Evolutionary conservation across 306 rosid genomes (phyloP).

Genomic region (Senna tora): DNA sequence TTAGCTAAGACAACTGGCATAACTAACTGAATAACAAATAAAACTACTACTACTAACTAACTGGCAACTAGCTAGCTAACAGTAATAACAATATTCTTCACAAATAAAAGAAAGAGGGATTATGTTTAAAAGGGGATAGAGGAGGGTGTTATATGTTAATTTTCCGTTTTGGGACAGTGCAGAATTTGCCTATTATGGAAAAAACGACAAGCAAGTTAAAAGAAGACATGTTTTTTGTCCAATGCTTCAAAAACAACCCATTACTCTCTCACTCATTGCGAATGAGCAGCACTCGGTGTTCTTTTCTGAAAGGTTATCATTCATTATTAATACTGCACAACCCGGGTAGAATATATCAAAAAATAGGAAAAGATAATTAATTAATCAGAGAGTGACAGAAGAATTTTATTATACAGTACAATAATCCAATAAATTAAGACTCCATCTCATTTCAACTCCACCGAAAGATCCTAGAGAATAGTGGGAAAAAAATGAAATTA

Average conservation of each 20-base stretch:
- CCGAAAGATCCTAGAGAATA: not conserved
- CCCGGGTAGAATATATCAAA: too few relatives aligned
- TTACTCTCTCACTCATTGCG: slow-evolving; percentile 24
- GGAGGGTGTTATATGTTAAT: slow-evolving; percentile 31
- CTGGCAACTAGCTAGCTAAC: too few relatives aligned
- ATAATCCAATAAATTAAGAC: slow-evolving; percentile 36
- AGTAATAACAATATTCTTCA: too few relatives aligned
- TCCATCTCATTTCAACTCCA: slow-evolving; percentile 25
- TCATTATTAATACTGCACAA: too few relatives aligned
- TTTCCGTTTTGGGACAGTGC: slow-evolving; percentile 53
- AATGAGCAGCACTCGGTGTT: too few relatives aligned
- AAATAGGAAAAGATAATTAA: too few relatives aligned
- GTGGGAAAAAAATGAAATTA: slow-evolving; percentile 10
- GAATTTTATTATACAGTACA: slow-evolving; percentile 19
- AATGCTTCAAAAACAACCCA: slow-evolving; percentile 55
- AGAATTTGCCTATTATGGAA: slow-evolving; percentile 56
- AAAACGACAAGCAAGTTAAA: slow-evolving; percentile 47
- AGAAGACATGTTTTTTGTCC: slow-evolving; percentile 47
- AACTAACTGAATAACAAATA: too few relatives aligned
- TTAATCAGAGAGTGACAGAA: too few relatives aligned
- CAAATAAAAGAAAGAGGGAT: not conserved
- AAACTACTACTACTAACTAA: too few relatives aligned
- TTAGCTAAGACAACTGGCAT: too few relatives aligned
- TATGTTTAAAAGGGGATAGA: slow-evolving; percentile 26
- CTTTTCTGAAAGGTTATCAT: too few relatives aligned